phyloP scores from a whole-genome alignment of 2,329 filamentous ascomycete species.

The Coniochaeta hoffmannii region DNA sequence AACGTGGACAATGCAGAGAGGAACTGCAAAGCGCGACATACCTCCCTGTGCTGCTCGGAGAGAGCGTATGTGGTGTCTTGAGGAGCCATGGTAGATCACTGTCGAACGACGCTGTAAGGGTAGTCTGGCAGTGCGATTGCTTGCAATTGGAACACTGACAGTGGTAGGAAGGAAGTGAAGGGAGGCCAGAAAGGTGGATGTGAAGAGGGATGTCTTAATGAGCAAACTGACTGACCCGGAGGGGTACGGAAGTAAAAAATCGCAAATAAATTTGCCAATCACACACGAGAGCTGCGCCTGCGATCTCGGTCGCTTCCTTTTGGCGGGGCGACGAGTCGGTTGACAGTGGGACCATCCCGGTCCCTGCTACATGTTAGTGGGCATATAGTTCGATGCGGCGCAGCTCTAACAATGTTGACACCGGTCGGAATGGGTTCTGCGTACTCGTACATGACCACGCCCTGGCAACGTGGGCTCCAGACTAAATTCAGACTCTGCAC shows the following conservation, averaged over 20 bases:
- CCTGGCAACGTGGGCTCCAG: too few species aligned
- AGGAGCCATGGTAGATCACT: constrained; percentile 13
- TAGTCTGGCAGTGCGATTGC: not conserved
- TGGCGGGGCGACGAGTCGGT: not conserved
- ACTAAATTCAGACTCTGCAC: too few species aligned
- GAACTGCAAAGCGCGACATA: constrained; percentile 21
- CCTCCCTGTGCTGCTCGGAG: constrained; percentile 47
- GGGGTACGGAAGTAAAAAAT: not conserved
- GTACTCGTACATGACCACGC: too few species aligned
- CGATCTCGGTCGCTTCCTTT: constrained; percentile 2
- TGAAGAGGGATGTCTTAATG: not conserved
- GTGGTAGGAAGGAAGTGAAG: not conserved
- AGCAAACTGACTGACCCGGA: not conserved
- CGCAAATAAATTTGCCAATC: not conserved
- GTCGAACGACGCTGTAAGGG: not conserved
- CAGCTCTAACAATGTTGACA: too few species aligned
- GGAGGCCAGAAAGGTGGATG: not conserved
- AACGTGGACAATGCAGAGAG: not conserved
- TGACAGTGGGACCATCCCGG: too few species aligned
- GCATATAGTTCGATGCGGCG: too few species aligned
- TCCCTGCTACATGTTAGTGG: too few species aligned
- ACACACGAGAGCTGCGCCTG: not conserved
- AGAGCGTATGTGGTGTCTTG: constrained; percentile 37
- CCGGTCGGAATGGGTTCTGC: too few species aligned
- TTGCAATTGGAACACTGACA: not conserved